Evolutionary conservation across 805 yeast genomes (phyloP).

Genomic region (Starmera amethionina): DNA sequence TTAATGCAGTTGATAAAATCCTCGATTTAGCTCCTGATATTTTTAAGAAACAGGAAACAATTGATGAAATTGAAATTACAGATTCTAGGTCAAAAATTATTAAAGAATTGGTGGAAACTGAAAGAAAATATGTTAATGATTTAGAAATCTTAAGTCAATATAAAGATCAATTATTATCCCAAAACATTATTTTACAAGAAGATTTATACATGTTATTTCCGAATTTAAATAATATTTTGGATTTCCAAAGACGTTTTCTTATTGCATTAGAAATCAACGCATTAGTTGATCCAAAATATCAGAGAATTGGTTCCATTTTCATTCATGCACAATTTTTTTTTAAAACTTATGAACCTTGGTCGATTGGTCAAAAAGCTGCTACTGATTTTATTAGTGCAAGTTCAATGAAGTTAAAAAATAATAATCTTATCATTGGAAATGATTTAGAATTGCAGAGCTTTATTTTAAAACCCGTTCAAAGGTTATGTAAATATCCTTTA

Average conservation of each 20-base stretch:
- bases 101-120: constrained; percentile 79
- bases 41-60: constrained; percentile 23
- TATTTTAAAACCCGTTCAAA: constrained; percentile 88
- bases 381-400: constrained; percentile 65
- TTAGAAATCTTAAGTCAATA: constrained; percentile 65
- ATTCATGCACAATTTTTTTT: constrained; percentile 80
- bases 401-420: constrained; percentile 41
- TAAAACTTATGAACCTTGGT: constrained; percentile 88
- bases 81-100: constrained; percentile 71
- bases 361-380: constrained; percentile 82
- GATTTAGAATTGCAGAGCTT: constrained; percentile 85
- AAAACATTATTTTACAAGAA: constrained; percentile 67
- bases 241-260: constrained; percentile 83
- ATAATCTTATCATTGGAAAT: constrained; percentile 60
- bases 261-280: constrained; percentile 87
- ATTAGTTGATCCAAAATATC: constrained; percentile 59
- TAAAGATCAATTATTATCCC: constrained; percentile 53
- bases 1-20: constrained; percentile 60
- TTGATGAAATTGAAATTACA: constrained; percentile 21
- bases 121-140: constrained; percentile 88
- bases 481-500: constrained; percentile 92
- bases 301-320: constrained; percentile 83
- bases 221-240: constrained; percentile 70
- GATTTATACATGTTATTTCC: constrained; percentile 79
- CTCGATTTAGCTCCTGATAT: constrained; percentile 41